Evolutionary conservation across 163 green algal genomes (phyloP).

Genomic region (Smithsoniella earleae): DNA sequence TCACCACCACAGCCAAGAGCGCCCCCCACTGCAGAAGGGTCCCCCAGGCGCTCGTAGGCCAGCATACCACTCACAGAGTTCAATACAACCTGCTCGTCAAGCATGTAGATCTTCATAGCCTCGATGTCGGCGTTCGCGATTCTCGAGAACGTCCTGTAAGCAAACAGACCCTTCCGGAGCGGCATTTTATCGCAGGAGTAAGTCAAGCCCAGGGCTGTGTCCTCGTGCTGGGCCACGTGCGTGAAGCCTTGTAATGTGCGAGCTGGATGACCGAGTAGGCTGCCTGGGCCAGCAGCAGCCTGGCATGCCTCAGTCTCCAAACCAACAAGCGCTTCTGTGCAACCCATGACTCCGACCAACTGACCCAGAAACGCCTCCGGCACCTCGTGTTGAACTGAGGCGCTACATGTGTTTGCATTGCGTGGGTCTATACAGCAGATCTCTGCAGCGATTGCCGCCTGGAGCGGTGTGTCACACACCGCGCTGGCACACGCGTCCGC

Average conservation of each 20-base stretch:
- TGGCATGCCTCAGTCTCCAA: background rate
- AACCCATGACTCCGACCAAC: background rate
- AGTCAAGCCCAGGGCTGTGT: background rate
- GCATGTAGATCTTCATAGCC: background rate
- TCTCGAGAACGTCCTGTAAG: background rate
- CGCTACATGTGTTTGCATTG: too few species aligned
- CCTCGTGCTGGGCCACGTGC: background rate
- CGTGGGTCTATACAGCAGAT: too few species aligned
- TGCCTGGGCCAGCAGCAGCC: background rate
- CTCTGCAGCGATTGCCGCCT: too few species aligned
- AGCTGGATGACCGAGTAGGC: background rate
- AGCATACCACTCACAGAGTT: background rate
- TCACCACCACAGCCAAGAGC: background rate
- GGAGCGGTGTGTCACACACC: too few species aligned
- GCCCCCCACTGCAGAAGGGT: background rate
- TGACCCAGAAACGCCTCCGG: background rate
- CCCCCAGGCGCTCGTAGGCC: slow-evolving; percentile 15
- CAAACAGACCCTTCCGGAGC: background rate
- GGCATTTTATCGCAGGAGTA: background rate
- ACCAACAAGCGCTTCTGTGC: background rate
- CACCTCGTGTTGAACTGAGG: background rate
- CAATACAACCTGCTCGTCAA: background rate
- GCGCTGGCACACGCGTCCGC: background rate
- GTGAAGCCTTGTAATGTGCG: background rate
- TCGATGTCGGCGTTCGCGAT: background rate